Percentiles rank a stretch among this genome's conserved stretches.
These are phyloP conservation scores for Oryza glaberrima DNA, from an alignment of 176 grass and related monocot genomes.

Conservation along the genomic window DNA sequence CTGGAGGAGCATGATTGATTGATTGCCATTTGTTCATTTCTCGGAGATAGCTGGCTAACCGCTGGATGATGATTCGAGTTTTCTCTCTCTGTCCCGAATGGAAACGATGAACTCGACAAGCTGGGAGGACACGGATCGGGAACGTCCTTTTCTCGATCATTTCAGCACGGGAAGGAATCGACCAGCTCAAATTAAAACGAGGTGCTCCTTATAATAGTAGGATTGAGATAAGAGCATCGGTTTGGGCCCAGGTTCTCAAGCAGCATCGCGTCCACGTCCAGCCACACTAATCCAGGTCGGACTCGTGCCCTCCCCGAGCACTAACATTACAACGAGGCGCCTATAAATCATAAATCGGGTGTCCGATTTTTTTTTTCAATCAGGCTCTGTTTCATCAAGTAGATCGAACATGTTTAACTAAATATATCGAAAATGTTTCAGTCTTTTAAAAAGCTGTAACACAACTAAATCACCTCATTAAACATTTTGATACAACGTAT, in stretches of 20 bases:
- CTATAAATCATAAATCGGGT: too few relatives aligned
- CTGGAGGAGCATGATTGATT: background rate
- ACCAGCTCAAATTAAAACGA: background rate
- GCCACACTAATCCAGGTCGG: slow-evolving; percentile 19
- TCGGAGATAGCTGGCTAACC: background rate
- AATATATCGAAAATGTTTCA: too few relatives aligned
- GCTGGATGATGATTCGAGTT: background rate
- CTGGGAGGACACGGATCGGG: background rate
- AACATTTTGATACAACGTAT: too few relatives aligned
- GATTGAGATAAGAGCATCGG: background rate
- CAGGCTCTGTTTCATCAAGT: too few relatives aligned
- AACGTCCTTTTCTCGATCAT: background rate
- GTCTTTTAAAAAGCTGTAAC: too few relatives aligned
- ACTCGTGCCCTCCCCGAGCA: background rate
- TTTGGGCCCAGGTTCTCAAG: background rate
- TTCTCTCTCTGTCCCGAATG: too few relatives aligned
- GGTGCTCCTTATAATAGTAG: background rate
- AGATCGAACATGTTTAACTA: too few relatives aligned
- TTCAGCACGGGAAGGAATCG: background rate
- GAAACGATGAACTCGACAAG: background rate
- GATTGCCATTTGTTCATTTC: background rate
- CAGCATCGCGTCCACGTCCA: background rate
- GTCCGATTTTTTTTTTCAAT: too few relatives aligned
- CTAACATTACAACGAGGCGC: too few relatives aligned
- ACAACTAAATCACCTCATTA: too few relatives aligned